Conservation (phyloP, 2,329 filamentous ascomycete species). For the Dendryphion nanum region DNA sequence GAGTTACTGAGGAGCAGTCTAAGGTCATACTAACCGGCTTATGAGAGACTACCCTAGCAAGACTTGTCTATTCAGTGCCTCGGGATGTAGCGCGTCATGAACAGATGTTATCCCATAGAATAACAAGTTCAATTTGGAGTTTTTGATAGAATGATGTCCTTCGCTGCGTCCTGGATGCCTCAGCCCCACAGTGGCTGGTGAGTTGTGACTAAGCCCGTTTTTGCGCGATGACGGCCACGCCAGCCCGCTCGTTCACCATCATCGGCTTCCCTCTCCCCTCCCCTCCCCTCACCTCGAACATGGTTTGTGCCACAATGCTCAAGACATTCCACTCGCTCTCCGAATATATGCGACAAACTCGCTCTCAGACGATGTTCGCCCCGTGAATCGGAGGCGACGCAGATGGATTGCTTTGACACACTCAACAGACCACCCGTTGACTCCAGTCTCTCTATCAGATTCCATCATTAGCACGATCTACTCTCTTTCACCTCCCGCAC, state of each 20-base stretch:
- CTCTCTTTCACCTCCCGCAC: too few relatives aligned
- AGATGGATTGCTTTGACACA: constrained; percentile 22
- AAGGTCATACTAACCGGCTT: too few relatives aligned
- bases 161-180: too few relatives aligned
- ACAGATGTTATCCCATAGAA: too few relatives aligned
- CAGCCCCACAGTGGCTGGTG: too few relatives aligned
- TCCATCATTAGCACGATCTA: too few relatives aligned
- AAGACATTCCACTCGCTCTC: constrained; percentile 15
- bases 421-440: constrained; percentile 21
- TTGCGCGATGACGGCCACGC: constrained; percentile 1
- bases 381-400: constrained; percentile 22
- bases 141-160: too few relatives aligned
- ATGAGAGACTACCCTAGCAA: too few relatives aligned
- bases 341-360: constrained; percentile 19
- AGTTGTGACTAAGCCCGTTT: neutral
- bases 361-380: constrained; percentile 21
- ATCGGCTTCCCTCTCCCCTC: constrained; percentile 3
- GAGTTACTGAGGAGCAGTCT: constrained; percentile 34
- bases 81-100: too few relatives aligned
- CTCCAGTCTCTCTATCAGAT: too few relatives aligned
- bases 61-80: too few relatives aligned
- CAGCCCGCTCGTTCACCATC: constrained; percentile 1
- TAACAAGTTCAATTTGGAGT: too few relatives aligned
- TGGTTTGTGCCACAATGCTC: constrained; percentile 18
- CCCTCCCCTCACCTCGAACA: constrained; percentile 7